Evolutionary conservation across 1,284 basidiomycete genomes (phyloP).

Genomic region (Macrocystidia cucumis): DNA sequence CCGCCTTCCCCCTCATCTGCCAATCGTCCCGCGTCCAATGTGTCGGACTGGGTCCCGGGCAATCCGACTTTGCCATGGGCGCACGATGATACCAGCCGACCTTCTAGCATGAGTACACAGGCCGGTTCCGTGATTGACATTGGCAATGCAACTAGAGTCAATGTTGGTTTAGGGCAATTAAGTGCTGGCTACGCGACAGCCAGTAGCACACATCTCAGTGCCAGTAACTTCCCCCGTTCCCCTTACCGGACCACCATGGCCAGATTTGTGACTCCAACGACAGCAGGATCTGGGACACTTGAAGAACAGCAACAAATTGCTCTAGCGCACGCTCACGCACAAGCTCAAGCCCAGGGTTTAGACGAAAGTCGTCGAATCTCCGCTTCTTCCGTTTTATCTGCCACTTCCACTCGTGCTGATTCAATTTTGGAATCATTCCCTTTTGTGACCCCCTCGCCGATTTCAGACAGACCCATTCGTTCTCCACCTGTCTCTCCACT

Average conservation of each 20-base stretch:
- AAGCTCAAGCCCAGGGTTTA: constrained; percentile 45
- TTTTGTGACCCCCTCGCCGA: constrained; percentile 78
- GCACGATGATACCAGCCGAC: constrained; percentile 34
- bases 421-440: constrained; percentile 80
- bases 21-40: constrained; percentile 15
- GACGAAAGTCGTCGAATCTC: constrained; percentile 45
- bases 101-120: constrained; percentile 54
- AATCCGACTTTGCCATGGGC: constrained; percentile 33
- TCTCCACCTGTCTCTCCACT: constrained; percentile 69
- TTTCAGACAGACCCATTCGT: constrained; percentile 66
- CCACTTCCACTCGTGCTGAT: constrained; percentile 63
- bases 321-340: constrained; percentile 45
- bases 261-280: constrained; percentile 42
- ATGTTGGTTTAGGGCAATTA: constrained; percentile 37
- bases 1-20: constrained; percentile 30
- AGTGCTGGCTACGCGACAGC: constrained; percentile 14
- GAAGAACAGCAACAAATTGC: constrained; percentile 58
- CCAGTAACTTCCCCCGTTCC: constrained; percentile 28
- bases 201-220: constrained; percentile 17
- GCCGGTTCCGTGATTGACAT: constrained; percentile 58
- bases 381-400: constrained; percentile 54
- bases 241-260: constrained; percentile 57
- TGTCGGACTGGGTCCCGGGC: constrained; percentile 27
- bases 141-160: constrained; percentile 54
- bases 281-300: constrained; percentile 28